These are phyloP conservation scores for Tremella yokohamensis DNA, from an alignment of 768 basidiomycete genomes.

Conservation along the genomic window DNA sequence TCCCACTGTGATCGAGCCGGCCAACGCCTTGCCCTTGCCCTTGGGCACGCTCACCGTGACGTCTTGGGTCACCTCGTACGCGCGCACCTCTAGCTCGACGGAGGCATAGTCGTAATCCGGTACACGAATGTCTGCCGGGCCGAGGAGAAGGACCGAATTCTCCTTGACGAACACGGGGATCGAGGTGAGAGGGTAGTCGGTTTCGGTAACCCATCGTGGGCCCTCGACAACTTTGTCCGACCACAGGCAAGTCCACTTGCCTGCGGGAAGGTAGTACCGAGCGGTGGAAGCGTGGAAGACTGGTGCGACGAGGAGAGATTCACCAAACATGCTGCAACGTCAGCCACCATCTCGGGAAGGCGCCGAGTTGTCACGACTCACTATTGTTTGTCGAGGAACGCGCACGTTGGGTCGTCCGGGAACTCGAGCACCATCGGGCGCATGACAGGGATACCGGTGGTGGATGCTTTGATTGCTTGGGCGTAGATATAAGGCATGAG, in stretches of 20 bases:
- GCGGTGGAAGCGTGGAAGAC: slow-evolving; percentile 43
- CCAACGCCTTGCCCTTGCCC: slow-evolving; percentile 18
- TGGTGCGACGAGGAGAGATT: slow-evolving; percentile 47
- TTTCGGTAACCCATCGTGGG: slow-evolving; percentile 61
- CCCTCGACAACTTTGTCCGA: slow-evolving; percentile 59
- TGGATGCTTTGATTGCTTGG: slow-evolving; percentile 47
- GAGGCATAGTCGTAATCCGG: slow-evolving; percentile 64
- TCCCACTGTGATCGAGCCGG: slow-evolving; percentile 15
- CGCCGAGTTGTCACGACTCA: background rate
- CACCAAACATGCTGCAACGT: slow-evolving; percentile 46
- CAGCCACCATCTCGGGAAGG: background rate
- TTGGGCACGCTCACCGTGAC: slow-evolving; percentile 19
- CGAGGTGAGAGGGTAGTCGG: slow-evolving; percentile 62
- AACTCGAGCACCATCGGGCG: slow-evolving; percentile 50
- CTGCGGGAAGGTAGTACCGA: slow-evolving; percentile 46
- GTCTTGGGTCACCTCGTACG: slow-evolving; percentile 58
- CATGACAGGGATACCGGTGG: slow-evolving; percentile 47
- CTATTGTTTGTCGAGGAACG: slow-evolving; percentile 49
- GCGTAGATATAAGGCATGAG: slow-evolving; percentile 67
- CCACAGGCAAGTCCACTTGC: slow-evolving; percentile 55
- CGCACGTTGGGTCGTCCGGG: slow-evolving; percentile 45
- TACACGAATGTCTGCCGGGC: slow-evolving; percentile 56
- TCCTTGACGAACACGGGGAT: slow-evolving; percentile 67
- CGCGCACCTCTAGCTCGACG: slow-evolving; percentile 56
- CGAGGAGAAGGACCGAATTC: slow-evolving; percentile 61